Evolutionary conservation across 495 filamentous ascomycete species (phyloP), one percentile per base, ranked within the genome.

Genomic region (Penicillium pancosmium): DNA sequence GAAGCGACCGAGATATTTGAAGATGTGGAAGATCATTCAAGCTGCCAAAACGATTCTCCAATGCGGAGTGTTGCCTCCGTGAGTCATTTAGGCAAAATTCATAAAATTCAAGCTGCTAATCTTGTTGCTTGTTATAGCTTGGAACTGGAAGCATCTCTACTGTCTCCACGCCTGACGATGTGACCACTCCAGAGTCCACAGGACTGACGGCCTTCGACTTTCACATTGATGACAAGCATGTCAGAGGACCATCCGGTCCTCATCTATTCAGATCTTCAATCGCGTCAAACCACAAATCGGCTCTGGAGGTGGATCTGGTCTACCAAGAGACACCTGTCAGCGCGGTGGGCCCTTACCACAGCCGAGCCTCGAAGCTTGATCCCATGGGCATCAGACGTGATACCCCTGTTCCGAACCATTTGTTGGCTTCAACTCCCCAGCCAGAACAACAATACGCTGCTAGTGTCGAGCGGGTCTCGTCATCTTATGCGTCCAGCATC

Each of bases 181-280:
- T 19, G 50, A 49, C 16, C 38, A 66, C 48, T 44, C 65, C 38
- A 47, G 59, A 36, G 41, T 55, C 36, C 47, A 59, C 8, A 59
- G 58, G 7, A 46, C 53, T 27, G 15, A 56, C 18, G 13, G 6
- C 47, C 23, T 81, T 82, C 65, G 66, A 80, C 49, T 86, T 86
- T 48, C 76, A 80, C 11, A 62, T 77, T 31, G 66, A 72, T 61
- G 64, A 73, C 1, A 69, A 71, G 49, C 49, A 67, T 31, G 63
- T 74, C 50, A 66, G 69, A 36, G 92, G 92, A 21, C 92, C 92
- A 6, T 80, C 78, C 60, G 92, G 93, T 5, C 93, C 92, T 3
- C 93, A 96, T 76, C 79, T 97, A n/a, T 97, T 97, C 75, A 83
- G 91, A 55, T 78, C 76, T 34, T 78, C 75, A 11, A 60, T 47